Percentiles rank a stretch among this genome's conserved stretches.
These are phyloP conservation scores for Apiospora saccharicola DNA, from an alignment of 2,329 filamentous ascomycete genomes.

Conservation along the genomic window DNA sequence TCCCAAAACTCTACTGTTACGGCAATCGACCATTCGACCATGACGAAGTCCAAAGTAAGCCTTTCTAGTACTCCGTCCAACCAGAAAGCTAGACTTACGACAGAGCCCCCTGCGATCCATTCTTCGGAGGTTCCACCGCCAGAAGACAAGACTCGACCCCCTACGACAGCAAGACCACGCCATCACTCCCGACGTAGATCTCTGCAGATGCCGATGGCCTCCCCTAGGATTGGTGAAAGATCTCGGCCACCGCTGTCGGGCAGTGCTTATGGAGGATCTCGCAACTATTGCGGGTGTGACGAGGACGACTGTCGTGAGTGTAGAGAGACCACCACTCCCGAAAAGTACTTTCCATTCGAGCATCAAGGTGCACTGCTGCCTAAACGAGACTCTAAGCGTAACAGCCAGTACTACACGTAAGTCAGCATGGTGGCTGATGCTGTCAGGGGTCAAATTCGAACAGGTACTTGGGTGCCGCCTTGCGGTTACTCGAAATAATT, in stretches of 20 bases:
- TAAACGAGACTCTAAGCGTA: not conserved
- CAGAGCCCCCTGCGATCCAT: not conserved
- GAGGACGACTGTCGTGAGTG: not conserved
- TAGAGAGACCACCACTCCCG: not conserved
- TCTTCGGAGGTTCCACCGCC: not conserved
- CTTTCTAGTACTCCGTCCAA: not conserved
- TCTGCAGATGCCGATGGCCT: not conserved
- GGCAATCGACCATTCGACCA: not conserved
- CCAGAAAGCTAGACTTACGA: not conserved
- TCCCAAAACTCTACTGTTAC: not conserved
- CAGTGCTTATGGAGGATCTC: slow-evolving; percentile 14
- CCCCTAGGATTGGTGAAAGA: not conserved
- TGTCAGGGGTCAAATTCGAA: not conserved
- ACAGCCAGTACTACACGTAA: not conserved
- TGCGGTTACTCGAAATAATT: too few species aligned
- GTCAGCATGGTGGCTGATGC: not conserved
- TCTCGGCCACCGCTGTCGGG: not conserved
- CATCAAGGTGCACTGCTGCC: not conserved
- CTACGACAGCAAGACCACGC: not conserved
- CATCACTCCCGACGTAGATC: not conserved
- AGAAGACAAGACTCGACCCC: not conserved
- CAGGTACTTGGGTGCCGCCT: not conserved
- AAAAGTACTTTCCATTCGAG: slow-evolving; percentile 5
- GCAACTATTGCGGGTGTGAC: slow-evolving; percentile 2
- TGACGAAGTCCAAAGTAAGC: not conserved